phyloP scores from a whole-genome alignment of 2,329 filamentous ascomycete genomes.

The Pseudocercospora pini-densiflorae region DNA sequence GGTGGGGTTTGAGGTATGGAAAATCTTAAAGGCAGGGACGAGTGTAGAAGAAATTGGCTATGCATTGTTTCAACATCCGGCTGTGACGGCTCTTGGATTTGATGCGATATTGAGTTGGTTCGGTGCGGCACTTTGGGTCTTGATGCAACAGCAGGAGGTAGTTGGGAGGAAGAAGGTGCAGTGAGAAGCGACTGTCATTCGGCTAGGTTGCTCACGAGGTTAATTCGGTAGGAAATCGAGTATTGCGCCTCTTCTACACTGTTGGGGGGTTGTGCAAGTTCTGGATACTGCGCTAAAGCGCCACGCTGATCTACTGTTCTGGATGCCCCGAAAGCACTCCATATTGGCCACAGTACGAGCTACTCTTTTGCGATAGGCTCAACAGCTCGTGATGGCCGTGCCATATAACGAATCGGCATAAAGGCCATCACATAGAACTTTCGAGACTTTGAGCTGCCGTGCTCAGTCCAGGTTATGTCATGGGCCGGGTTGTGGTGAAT shows the following conservation, averaged over 20 bases:
- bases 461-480: too few species aligned
- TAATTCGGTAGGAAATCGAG: too few species aligned
- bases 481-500: too few species aligned
- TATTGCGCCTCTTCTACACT: too few species aligned
- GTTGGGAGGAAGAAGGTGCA: background rate
- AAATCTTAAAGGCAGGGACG: constrained; percentile 6
- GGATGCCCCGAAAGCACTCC: too few species aligned
- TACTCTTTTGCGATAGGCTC: background rate
- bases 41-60: constrained; percentile 3
- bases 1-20: constrained; percentile 15
- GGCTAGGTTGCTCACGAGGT: too few species aligned
- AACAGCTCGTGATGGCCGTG: background rate
- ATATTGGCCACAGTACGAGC: background rate
- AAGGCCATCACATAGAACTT: too few species aligned
- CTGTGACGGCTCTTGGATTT: constrained; percentile 37
- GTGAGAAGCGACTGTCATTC: background rate
- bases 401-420: background rate
- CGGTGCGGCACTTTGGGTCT: constrained; percentile 27
- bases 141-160: background rate
- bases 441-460: too few species aligned
- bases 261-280: too few species aligned
- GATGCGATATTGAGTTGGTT: constrained; percentile 34
- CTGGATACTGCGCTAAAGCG: too few species aligned
- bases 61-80: constrained; percentile 37
- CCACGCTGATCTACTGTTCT: too few species aligned